These are phyloP conservation scores for Chrysanthemum seticuspe DNA, from an alignment of 129 eudicot genomes.

Conservation along the genomic window DNA sequence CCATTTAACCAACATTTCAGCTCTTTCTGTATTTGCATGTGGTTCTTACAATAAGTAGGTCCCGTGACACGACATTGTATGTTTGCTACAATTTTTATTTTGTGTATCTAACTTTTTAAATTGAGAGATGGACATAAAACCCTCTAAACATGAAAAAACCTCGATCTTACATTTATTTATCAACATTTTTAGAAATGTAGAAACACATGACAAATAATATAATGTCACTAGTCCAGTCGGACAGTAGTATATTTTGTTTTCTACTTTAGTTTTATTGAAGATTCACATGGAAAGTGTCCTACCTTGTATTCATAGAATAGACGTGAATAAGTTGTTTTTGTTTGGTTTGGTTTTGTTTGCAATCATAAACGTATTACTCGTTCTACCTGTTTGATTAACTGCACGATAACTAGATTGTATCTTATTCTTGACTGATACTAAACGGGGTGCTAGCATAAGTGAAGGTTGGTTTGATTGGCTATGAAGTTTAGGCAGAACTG, in stretches of 20 bases:
- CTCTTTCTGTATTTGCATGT: too few relatives aligned
- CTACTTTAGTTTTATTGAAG: conserved; percentile 15
- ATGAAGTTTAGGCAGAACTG: too few relatives aligned
- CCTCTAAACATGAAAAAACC: not conserved
- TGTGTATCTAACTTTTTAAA: too few relatives aligned
- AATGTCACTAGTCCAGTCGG: conserved; percentile 11
- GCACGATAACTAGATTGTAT: not conserved
- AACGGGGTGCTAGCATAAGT: too few relatives aligned
- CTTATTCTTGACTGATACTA: not conserved
- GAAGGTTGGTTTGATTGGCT: too few relatives aligned
- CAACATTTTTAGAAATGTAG: not conserved
- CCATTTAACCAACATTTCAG: too few relatives aligned
- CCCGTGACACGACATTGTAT: too few relatives aligned
- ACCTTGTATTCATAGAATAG: conserved; percentile 17
- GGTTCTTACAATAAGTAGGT: too few relatives aligned
- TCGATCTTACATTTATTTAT: not conserved
- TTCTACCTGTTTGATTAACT: not conserved
- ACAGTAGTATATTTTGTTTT: conserved; percentile 18
- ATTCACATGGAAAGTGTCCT: conserved; percentile 35
- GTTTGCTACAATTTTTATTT: too few relatives aligned
- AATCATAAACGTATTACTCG: not conserved
- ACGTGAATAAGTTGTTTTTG: conserved; percentile 15
- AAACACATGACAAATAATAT: conserved; percentile 23
- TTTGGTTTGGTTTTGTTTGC: conserved; percentile 26
- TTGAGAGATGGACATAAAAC: too few relatives aligned